These are phyloP conservation scores for Stipa capillata DNA, from an alignment of 176 grass and related monocot species.

Conservation along the genomic window DNA sequence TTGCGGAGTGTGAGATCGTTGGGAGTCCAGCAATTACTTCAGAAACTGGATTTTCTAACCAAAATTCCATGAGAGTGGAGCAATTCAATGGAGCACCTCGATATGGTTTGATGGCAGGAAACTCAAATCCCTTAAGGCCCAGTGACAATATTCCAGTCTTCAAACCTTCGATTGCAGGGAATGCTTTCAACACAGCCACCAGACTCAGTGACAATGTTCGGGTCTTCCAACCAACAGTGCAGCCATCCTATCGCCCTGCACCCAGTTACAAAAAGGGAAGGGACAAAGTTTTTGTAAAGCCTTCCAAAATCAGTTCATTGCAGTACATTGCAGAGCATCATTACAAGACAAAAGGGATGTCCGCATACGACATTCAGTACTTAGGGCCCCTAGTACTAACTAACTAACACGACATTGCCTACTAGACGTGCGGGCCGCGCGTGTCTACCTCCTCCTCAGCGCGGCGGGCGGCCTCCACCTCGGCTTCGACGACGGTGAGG, in stretches of 20 bases:
- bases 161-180: conserved; percentile 21
- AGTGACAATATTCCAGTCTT: conserved; percentile 36
- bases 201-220: conserved; percentile 28
- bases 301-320: too few species aligned
- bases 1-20: conserved; percentile 47
- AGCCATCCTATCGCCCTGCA: conserved; percentile 64
- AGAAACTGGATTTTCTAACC: conserved; percentile 24
- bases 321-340: too few species aligned
- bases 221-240: conserved; percentile 46
- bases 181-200: conserved; percentile 21
- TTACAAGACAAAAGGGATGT: too few species aligned
- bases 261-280: conserved; percentile 80
- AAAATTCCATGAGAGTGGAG: conserved; percentile 2
- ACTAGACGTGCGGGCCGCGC: too few species aligned
- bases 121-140: conserved; percentile 19
- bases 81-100: conserved; percentile 32
- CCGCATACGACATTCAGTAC: too few species aligned
- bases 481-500: too few species aligned
- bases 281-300: too few species aligned
- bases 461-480: too few species aligned
- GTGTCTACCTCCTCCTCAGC: too few species aligned
- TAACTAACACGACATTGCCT: too few species aligned
- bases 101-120: conserved; percentile 24
- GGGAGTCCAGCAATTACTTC: conserved; percentile 35
- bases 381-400: too few species aligned